phyloP scores from a whole-genome alignment of 2,329 filamentous ascomycete genomes.

The Colletotrichum lini region DNA sequence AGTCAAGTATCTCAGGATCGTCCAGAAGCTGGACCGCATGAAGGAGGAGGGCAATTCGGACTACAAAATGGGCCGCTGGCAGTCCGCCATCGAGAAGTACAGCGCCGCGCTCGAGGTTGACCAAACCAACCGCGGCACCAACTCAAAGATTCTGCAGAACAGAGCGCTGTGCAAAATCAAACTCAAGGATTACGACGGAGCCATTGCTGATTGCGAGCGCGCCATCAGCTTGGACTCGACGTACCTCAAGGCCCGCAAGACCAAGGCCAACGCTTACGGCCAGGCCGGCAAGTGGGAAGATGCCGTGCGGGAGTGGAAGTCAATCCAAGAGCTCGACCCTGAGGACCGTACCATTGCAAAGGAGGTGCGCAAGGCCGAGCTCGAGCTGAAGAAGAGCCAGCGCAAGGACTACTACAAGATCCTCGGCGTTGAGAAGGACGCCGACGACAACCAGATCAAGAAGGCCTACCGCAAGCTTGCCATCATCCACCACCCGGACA shows the following conservation, averaged over 20 bases:
- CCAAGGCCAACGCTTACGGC: conserved; percentile 90
- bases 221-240: conserved; percentile 86
- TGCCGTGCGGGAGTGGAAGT: conserved; percentile 89
- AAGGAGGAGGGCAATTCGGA: conserved; percentile 94
- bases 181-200: conserved; percentile 86
- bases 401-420: conserved; percentile 99
- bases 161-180: conserved; percentile 87
- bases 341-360: conserved; percentile 84
- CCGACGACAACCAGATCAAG: conserved; percentile 89
- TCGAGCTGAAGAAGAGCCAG: conserved; percentile 97
- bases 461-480: conserved; percentile 96
- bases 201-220: conserved; percentile 87
- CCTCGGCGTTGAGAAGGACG: conserved; percentile 88
- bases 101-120: conserved; percentile 87
- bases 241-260: conserved; percentile 93
- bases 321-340: conserved; percentile 85
- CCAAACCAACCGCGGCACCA: conserved; percentile 89
- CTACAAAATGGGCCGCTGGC: conserved; percentile 88
- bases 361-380: conserved; percentile 90
- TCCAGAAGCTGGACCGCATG: conserved; percentile 92
- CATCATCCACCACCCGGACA: conserved; percentile 95
- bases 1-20: conserved; percentile 88
- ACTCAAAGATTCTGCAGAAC: conserved; percentile 96
- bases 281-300: conserved; percentile 93
- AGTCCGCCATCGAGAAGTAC: conserved; percentile 88